These are phyloP conservation scores for Leccinum variicolor DNA, from an alignment of 768 basidiomycete species.

Conservation along the genomic window DNA sequence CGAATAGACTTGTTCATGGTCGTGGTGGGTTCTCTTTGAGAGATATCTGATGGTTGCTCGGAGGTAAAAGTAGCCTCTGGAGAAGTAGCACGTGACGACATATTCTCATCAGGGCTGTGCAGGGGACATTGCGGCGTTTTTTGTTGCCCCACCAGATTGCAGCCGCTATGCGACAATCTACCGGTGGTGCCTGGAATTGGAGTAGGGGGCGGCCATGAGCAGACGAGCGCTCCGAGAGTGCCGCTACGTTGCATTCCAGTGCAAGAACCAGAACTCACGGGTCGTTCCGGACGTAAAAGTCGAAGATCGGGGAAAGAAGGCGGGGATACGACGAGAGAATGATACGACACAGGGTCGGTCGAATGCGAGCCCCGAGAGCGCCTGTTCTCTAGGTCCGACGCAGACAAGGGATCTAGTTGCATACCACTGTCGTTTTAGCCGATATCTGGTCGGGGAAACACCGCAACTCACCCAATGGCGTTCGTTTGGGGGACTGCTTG, in stretches of 20 bases:
- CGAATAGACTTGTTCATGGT: slow-evolving; percentile 4
- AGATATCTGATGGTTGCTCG: slow-evolving; percentile 1
- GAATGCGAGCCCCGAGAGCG: neutral
- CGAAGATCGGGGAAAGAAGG: slow-evolving; percentile 14
- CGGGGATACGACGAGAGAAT: slow-evolving; percentile 4
- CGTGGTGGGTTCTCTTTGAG: neutral
- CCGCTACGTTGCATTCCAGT: slow-evolving; percentile 5
- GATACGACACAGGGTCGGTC: slow-evolving; percentile 6
- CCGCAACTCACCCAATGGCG: slow-evolving; percentile 25
- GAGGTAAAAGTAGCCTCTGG: slow-evolving; percentile 10
- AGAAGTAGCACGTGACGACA: slow-evolving; percentile 7
- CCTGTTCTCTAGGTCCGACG: slow-evolving; percentile 20
- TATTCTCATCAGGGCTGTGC: slow-evolving; percentile 9
- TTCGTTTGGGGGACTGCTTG: slow-evolving; percentile 13
- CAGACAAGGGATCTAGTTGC: slow-evolving; percentile 27
- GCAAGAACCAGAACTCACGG: slow-evolving; percentile 9
- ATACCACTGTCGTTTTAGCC: slow-evolving; percentile 3
- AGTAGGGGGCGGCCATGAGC: slow-evolving; percentile 24
- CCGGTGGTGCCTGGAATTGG: neutral
- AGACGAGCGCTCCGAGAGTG: slow-evolving; percentile 7
- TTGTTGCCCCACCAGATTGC: slow-evolving; percentile 2
- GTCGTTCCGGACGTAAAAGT: slow-evolving; percentile 4
- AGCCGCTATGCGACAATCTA: neutral
- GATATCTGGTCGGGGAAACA: neutral
- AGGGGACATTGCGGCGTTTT: slow-evolving; percentile 3